Conservation (phyloP, 1,139 yeast species). For the Arxiozyma bovina region DNA sequence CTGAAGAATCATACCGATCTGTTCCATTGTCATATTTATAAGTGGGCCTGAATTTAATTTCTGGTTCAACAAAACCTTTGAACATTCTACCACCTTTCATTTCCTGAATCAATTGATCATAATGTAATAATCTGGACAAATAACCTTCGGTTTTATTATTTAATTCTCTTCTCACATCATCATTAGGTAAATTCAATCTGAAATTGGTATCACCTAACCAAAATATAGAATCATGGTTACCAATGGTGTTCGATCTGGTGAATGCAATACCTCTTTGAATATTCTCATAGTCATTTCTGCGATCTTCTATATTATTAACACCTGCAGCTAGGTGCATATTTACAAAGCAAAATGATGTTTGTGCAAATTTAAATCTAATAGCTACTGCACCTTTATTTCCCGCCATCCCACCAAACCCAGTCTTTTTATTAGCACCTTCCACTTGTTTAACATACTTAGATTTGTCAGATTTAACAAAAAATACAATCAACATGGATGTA, state of each 20-base stretch:
- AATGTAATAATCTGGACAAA: slow-evolving; percentile 46
- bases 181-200: slow-evolving; percentile 63
- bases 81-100: slow-evolving; percentile 65
- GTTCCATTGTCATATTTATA: slow-evolving; percentile 87
- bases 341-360: slow-evolving; percentile 66
- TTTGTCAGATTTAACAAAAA: slow-evolving; percentile 53
- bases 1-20: slow-evolving; percentile 69
- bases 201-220: slow-evolving; percentile 95
- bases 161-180: slow-evolving; percentile 45
- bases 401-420: slow-evolving; percentile 90
- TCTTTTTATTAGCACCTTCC: slow-evolving; percentile 74
- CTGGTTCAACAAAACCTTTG: slow-evolving; percentile 67
- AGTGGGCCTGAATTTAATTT: slow-evolving; percentile 75
- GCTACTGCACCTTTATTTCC: slow-evolving; percentile 96
- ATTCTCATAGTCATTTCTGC: slow-evolving; percentile 73
- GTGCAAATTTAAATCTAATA: slow-evolving; percentile 71
- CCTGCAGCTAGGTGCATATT: slow-evolving; percentile 95
- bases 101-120: slow-evolving; percentile 72
- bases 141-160: slow-evolving; percentile 39
- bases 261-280: slow-evolving; percentile 41
- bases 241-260: slow-evolving; percentile 42
- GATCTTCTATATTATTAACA: slow-evolving; percentile 60
- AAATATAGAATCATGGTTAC: slow-evolving; percentile 74
- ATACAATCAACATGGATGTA: slow-evolving; percentile 70
- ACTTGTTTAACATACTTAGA: slow-evolving; percentile 52